phyloP scores from a whole-genome alignment of 148 eudicot genomes.

The Suaeda aralocaspica region DNA sequence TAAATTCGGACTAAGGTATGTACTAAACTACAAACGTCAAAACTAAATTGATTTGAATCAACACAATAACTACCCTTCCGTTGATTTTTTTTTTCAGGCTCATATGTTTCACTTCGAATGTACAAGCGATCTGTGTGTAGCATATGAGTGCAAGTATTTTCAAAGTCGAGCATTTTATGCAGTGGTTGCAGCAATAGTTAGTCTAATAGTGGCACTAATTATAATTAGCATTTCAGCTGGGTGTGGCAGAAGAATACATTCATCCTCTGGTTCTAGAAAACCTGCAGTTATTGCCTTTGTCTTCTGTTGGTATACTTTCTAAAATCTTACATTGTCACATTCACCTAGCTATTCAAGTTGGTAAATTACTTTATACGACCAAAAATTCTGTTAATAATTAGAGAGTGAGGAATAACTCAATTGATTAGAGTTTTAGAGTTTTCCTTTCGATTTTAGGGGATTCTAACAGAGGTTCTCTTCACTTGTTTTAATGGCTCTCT shows the following conservation, averaged over 20 bases:
- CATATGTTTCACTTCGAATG: constrained; percentile 11
- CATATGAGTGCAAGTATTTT: constrained; percentile 19
- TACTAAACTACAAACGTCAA: no score
- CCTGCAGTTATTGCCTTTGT: constrained; percentile 21
- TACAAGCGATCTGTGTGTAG: background rate
- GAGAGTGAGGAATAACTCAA: no score
- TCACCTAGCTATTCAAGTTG: background rate
- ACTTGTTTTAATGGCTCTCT: no score
- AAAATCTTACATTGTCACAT: background rate
- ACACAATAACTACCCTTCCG: no score
- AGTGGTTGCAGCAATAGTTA: constrained; percentile 11
- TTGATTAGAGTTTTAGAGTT: no score
- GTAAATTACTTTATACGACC: no score
- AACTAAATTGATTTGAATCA: no score
- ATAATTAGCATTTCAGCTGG: constrained; percentile 21
- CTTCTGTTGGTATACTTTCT: constrained; percentile 20
- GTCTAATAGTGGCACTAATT: constrained; percentile 20
- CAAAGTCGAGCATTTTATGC: constrained; percentile 22
- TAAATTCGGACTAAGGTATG: no score
- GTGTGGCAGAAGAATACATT: constrained; percentile 19
- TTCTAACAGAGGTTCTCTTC: no score
- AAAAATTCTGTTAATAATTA: no score
- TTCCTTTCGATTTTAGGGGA: no score
- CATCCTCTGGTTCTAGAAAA: constrained; percentile 9
- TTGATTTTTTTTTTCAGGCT: constrained; percentile 1